Conservation (phyloP, 1,284 basidiomycete species). For the Fomitiporia mediterranea region DNA sequence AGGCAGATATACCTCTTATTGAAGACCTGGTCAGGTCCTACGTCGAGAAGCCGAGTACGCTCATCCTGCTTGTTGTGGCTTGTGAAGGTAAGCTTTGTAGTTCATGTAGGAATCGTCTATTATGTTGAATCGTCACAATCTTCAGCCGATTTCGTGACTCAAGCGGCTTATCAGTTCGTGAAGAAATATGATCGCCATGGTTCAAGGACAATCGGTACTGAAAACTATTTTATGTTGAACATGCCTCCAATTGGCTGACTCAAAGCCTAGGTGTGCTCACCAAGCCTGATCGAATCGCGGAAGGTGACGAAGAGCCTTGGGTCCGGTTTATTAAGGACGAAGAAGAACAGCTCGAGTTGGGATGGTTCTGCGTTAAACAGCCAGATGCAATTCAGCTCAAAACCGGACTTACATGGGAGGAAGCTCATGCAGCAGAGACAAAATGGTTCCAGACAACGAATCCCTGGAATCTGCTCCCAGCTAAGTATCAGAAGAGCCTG, state of each 20-base stretch:
- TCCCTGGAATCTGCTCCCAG: constrained; percentile 54
- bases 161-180: constrained; percentile 57
- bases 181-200: constrained; percentile 54
- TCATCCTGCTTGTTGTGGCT: constrained; percentile 66
- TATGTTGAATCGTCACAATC: not conserved
- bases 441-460: constrained; percentile 57
- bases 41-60: constrained; percentile 58
- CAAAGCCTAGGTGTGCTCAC: constrained; percentile 64
- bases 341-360: constrained; percentile 49
- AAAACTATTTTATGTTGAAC: not conserved
- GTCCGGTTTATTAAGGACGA: constrained; percentile 53
- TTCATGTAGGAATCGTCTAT: not conserved
- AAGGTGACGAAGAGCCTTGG: constrained; percentile 60
- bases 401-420: constrained; percentile 51
- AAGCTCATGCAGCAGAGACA: constrained; percentile 57
- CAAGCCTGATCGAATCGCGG: constrained; percentile 69
- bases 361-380: constrained; percentile 74
- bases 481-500: constrained; percentile 42
- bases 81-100: constrained; percentile 57
- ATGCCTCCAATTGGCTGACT: not conserved
- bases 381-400: constrained; percentile 35
- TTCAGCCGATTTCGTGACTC: constrained; percentile 72
- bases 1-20: constrained; percentile 59
- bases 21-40: constrained; percentile 53
- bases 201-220: constrained; percentile 60